phyloP scores from a whole-genome alignment of 108 stramenopile species.

The Pseudonitzschia delicatissima region DNA sequence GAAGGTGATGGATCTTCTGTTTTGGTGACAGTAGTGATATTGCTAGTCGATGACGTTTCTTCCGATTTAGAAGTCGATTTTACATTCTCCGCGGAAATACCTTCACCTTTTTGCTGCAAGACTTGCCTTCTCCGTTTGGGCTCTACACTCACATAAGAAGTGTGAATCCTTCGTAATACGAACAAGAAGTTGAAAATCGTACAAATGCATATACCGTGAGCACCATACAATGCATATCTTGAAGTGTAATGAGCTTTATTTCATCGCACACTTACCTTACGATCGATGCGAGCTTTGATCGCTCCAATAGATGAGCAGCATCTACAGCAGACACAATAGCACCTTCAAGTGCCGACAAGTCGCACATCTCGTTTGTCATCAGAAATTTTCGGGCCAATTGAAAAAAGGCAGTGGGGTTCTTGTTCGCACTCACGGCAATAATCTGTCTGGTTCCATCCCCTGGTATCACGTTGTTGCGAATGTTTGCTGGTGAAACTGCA shows the following conservation, averaged over 20 bases:
- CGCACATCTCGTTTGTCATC: conserved; percentile 75
- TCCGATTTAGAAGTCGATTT: background rate
- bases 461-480: background rate
- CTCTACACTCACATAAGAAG: conserved; percentile 12
- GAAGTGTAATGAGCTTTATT: too few species aligned
- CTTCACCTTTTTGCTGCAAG: background rate
- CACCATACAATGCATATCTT: too few species aligned
- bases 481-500: background rate
- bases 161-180: background rate
- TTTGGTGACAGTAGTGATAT: background rate
- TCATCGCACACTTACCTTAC: conserved; percentile 46
- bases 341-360: conserved; percentile 82
- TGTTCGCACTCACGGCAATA: conserved; percentile 85
- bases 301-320: conserved; percentile 80
- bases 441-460: conserved; percentile 46
- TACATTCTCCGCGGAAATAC: too few species aligned
- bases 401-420: conserved; percentile 79
- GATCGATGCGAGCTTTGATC: conserved; percentile 77
- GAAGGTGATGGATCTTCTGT: background rate
- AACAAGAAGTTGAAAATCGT: background rate
- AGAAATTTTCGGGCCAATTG: conserved; percentile 81
- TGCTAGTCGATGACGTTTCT: background rate
- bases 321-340: conserved; percentile 85
- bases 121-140: conserved; percentile 7
- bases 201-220: background rate